These are phyloP conservation scores for Candida corydali DNA, from an alignment of 805 yeast genomes.

Conservation along the genomic window DNA sequence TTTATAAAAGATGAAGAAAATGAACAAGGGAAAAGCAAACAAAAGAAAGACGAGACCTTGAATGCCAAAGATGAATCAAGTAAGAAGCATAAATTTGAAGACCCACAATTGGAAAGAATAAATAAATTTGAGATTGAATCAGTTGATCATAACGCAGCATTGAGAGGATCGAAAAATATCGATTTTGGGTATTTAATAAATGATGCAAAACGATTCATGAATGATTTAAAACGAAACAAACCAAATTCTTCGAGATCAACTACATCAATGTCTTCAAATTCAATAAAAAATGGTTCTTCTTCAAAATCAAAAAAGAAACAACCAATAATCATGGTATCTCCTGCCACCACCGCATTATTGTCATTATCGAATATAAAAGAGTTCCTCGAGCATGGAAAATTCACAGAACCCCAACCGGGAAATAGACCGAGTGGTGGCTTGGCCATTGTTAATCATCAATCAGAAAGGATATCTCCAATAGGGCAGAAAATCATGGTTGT, in stretches of 20 bases:
- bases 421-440: constrained; percentile 32
- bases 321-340: constrained; percentile 42
- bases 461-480: constrained; percentile 48
- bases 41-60: constrained; percentile 16
- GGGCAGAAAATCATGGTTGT: constrained; percentile 72
- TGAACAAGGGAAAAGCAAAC: constrained; percentile 11
- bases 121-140: constrained; percentile 46
- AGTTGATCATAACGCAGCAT: constrained; percentile 55
- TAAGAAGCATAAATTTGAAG: constrained; percentile 27
- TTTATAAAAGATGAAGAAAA: constrained; percentile 31
- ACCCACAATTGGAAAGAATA: constrained; percentile 49
- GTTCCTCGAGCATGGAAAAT: constrained; percentile 65
- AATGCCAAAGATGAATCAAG: constrained; percentile 12
- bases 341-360: constrained; percentile 40
- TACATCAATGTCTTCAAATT: background rate
- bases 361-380: constrained; percentile 38
- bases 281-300: constrained; percentile 1
- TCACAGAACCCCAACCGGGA: constrained; percentile 48
- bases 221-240: constrained; percentile 39
- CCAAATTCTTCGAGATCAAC: constrained; percentile 10
- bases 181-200: constrained; percentile 66
- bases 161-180: constrained; percentile 63
- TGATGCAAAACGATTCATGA: constrained; percentile 59
- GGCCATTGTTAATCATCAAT: constrained; percentile 51
- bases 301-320: constrained; percentile 25